phyloP scores from a whole-genome alignment of 345 rosid genomes.

The Dipteronia dyeriana region DNA sequence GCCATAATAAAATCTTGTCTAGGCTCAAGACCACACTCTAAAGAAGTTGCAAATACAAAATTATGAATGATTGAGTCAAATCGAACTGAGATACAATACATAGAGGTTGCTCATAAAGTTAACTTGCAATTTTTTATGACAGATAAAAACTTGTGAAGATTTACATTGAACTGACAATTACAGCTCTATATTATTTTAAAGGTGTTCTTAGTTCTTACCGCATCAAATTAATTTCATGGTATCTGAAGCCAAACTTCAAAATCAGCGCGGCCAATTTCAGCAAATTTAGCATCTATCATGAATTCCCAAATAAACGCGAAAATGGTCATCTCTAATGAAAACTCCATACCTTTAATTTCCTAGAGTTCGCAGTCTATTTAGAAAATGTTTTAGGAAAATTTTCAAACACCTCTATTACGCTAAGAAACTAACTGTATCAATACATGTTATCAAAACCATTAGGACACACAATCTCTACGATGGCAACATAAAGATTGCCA shows the following conservation, averaged over 20 bases:
- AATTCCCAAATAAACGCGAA: too few relatives aligned
- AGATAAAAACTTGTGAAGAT: background rate
- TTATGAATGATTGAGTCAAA: background rate
- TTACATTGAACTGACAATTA: background rate
- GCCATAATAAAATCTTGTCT: background rate
- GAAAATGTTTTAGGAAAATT: background rate
- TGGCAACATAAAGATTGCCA: background rate
- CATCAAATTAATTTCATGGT: conserved; percentile 1
- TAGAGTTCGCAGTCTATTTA: background rate
- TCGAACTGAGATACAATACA: background rate
- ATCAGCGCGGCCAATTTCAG: background rate
- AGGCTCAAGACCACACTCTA: background rate
- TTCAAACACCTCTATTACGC: background rate
- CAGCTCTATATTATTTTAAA: background rate
- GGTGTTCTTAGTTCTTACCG: background rate
- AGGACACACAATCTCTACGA: background rate
- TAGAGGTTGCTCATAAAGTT: background rate
- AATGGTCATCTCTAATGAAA: background rate
- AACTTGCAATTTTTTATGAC: background rate
- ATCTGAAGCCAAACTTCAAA: background rate
- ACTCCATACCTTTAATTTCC: background rate
- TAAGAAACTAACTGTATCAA: background rate
- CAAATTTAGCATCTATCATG: too few relatives aligned
- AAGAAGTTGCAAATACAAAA: background rate
- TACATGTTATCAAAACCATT: background rate